Conservation (phyloP, 164 flowering plant species). For the Vitis rupestris region DNA sequence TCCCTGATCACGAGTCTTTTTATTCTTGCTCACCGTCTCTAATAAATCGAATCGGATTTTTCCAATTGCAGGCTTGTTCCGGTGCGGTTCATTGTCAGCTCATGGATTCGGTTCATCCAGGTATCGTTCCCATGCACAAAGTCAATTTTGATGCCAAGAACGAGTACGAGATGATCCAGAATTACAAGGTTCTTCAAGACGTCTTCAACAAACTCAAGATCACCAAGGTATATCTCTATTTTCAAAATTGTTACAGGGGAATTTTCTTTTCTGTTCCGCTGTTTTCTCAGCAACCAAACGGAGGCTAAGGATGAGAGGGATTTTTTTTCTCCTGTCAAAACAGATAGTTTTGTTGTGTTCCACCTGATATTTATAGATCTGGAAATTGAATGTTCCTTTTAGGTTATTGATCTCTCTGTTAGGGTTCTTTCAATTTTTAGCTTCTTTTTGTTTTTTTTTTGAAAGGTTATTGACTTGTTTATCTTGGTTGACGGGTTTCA, state of each 20-base stretch:
- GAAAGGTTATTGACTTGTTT: not conserved
- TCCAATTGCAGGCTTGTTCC: conserved; percentile 57
- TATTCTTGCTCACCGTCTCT: not conserved
- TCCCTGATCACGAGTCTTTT: not conserved
- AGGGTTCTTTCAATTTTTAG: not conserved
- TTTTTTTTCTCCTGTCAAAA: too few species aligned
- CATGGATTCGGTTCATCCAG: conserved; percentile 92
- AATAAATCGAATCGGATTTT: not conserved
- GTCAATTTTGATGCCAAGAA: conserved; percentile 94
- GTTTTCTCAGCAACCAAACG: not conserved
- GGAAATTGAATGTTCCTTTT: not conserved
- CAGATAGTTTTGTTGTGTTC: too few species aligned
- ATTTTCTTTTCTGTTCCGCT: not conserved
- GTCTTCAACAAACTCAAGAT: conserved; percentile 96
- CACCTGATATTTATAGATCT: not conserved
- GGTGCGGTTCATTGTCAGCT: conserved; percentile 98
- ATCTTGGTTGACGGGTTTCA: conserved; percentile 13
- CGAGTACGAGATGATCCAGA: conserved; percentile 99
- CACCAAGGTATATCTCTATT: conserved; percentile 57
- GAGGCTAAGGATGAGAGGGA: too few species aligned
- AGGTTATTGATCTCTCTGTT: not conserved
- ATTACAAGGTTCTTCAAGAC: conserved; percentile 96
- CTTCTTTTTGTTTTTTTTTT: not conserved
- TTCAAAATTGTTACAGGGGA: not conserved
- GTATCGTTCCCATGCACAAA: conserved; percentile 96